Base-by-base conservation (phyloP, 1,139 yeast genomes). In the Barnettozyma hawaiiensis region DNA sequence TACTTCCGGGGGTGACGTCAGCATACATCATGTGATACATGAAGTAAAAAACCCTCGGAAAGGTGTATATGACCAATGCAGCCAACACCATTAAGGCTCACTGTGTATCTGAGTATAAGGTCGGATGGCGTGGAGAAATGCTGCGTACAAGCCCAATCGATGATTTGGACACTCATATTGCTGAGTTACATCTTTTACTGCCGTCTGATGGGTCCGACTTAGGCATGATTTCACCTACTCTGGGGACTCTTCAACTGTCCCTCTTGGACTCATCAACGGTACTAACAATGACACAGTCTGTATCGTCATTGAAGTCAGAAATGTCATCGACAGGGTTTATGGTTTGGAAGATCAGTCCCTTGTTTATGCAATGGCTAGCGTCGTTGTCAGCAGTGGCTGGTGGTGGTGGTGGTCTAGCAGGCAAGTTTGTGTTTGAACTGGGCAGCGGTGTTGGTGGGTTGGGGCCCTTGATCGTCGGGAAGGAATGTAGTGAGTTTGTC, bases 361-460 rank as follows among this genome's bases (percentile, higher is more conserved):
- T 65, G 6, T 64, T 82, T 34, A 70, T 70, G 0, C 73, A 76
- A 37, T 82, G 87, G 86, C 40, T 78, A 2, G 39, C 40, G 0
- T 15, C 18, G 8, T n/a, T n/a, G n/a, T n/a, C n/a, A n/a, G n/a
- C n/a, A n/a, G n/a, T n/a, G n/a, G n/a, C n/a, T n/a, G n/a, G n/a
- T n/a, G n/a, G n/a, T n/a, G 22, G 39, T 10, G 43, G 46, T 35
- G 36, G 50, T 35, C 36, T 60, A 31, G 20, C 46, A 27, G 47
- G 48, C 12, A 53, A 54, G 29, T 51, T 55, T 2, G 70, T 81
- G 0, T 61, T 82, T 3, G 92, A 83, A 52, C 58, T 83, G 7
- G 94, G 94, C 0, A 61, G 85, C 14, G 94, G 94, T 0, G 73
- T 73, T 0, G 71, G 81, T 1, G 89, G 83, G 0, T 58, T 81